Conservation (phyloP, 495 filamentous ascomycete genomes). For the Cryomyces antarcticus region DNA sequence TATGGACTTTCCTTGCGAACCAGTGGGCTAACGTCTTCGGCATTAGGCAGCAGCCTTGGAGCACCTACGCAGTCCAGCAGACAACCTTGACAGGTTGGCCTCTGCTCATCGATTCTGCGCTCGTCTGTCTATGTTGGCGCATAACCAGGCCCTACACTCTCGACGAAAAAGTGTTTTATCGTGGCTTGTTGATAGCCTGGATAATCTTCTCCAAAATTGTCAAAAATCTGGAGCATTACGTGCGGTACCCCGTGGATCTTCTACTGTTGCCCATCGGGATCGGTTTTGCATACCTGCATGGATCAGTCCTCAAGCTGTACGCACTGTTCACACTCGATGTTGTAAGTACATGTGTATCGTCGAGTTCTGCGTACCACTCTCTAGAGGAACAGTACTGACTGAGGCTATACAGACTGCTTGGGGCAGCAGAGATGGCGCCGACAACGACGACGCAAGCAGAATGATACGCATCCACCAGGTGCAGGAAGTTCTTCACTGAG, state of each 20-base stretch:
- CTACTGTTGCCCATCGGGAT: constrained; percentile 32
- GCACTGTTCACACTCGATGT: constrained; percentile 31
- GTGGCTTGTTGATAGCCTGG: constrained; percentile 17
- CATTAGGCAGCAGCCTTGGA: constrained; percentile 33
- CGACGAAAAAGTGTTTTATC: background rate
- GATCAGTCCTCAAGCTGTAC: constrained; percentile 38
- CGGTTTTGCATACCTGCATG: constrained; percentile 39
- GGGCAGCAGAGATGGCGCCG: constrained; percentile 47
- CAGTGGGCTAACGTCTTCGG: background rate
- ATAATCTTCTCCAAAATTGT: constrained; percentile 34
- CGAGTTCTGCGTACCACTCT: no score
- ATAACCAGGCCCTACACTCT: background rate
- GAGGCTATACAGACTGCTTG: constrained; percentile 33
- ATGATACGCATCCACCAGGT: constrained; percentile 12
- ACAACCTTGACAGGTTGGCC: constrained; percentile 39
- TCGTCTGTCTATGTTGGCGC: constrained; percentile 18
- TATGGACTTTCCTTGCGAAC: no score
- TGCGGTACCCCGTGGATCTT: constrained; percentile 34
- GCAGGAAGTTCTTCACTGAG: no score
- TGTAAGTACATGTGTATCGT: constrained; percentile 9
- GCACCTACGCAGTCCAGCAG: constrained; percentile 38
- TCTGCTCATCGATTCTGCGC: constrained; percentile 29
- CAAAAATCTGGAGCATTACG: constrained; percentile 39
- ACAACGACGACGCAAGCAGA: constrained; percentile 36
- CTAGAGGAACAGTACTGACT: no score